Percentiles rank a stretch among this genome's conserved stretches.
phyloP scores from a whole-genome alignment of 768 basidiomycete species.

The Calocera viscosa region DNA sequence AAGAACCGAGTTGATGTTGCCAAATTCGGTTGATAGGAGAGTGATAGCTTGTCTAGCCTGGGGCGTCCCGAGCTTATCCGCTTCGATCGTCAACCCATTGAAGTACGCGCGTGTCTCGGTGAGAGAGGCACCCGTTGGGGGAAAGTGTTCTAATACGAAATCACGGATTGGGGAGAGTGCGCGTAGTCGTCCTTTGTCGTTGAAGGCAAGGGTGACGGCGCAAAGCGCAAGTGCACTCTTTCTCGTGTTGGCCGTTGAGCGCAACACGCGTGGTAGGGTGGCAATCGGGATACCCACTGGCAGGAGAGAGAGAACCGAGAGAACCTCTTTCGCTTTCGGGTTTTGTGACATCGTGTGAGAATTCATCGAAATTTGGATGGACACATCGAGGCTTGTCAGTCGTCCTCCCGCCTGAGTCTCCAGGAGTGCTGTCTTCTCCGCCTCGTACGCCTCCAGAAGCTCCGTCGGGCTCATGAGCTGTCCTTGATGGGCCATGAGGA shows the following conservation, averaged over 20 bases:
- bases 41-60: no score
- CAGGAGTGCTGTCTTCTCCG: conserved; percentile 6
- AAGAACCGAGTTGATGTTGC: no score
- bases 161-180: neutral
- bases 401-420: conserved; percentile 1
- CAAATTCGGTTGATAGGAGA: no score
- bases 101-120: no score
- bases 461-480: neutral
- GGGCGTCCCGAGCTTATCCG: no score
- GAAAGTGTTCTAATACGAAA: neutral
- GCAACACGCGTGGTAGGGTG: neutral
- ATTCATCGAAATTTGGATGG: conserved; percentile 21
- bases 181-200: neutral
- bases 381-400: conserved; percentile 18
- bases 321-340: conserved; percentile 19
- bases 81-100: no score
- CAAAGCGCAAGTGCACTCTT: neutral
- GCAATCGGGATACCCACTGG: conserved; percentile 19
- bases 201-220: neutral
- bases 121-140: no score
- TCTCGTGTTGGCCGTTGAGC: neutral
- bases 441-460: neutral
- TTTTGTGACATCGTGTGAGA: conserved; percentile 17
- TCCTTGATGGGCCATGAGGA: neutral
- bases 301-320: conserved; percentile 21